Evolutionary conservation across 179 eudicot species (phyloP).

Genomic region (Beta lomatogona): DNA sequence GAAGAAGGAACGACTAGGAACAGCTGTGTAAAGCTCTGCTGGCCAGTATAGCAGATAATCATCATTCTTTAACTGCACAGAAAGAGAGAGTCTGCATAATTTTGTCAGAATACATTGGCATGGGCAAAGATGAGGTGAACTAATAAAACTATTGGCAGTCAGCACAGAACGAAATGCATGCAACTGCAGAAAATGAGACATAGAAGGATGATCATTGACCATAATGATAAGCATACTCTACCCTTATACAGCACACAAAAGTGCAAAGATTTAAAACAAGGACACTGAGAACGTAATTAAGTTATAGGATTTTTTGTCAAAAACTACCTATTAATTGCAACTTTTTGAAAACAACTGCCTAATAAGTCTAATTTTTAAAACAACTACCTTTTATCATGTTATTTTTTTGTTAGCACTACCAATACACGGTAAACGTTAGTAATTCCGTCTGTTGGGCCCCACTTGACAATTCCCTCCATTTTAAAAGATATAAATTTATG

Average conservation of each 20-base stretch:
- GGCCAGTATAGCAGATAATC: slow-evolving; percentile 82
- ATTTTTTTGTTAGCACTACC: no score
- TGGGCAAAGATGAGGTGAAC: not conserved
- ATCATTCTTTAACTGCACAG: slow-evolving; percentile 59
- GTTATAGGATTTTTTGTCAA: no score
- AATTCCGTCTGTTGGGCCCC: no score
- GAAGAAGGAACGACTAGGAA: slow-evolving; percentile 96
- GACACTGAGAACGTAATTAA: not conserved
- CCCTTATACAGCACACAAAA: not conserved
- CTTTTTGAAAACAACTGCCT: no score
- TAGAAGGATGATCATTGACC: not conserved
- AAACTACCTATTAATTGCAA: no score
- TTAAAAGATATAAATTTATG: no score
- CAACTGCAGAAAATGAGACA: not conserved
- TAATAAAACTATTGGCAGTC: not conserved
- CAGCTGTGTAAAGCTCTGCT: slow-evolving; percentile 97
- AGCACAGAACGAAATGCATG: slow-evolving; percentile 11
- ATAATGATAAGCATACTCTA: not conserved
- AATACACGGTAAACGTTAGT: no score
- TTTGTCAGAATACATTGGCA: slow-evolving; percentile 30
- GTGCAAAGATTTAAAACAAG: not conserved
- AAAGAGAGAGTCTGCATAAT: slow-evolving; percentile 33
- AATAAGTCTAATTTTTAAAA: no score
- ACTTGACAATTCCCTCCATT: no score
- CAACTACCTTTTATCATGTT: no score